phyloP scores from a whole-genome alignment of 2,329 filamentous ascomycete species.

The Verticillium nubilum region DNA sequence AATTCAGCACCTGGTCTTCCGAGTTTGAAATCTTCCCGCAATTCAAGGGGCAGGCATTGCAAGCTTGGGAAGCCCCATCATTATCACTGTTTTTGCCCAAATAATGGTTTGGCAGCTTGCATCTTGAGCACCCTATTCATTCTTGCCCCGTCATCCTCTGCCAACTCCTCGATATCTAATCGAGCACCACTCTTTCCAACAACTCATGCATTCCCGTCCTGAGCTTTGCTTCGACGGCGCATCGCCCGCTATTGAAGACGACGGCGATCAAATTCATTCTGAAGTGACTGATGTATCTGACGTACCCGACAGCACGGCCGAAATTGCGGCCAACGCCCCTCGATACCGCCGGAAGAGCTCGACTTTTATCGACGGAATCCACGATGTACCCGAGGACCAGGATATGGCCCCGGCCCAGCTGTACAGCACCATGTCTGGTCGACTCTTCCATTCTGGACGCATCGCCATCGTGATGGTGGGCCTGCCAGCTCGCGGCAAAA shows the following conservation, averaged over 20 bases:
- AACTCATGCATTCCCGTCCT: conserved; percentile 3
- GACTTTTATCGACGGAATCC: conserved; percentile 94
- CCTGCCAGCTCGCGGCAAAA: conserved; percentile 91
- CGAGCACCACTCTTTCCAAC: not conserved
- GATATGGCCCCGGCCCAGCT: conserved; percentile 91
- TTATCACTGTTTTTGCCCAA: not conserved
- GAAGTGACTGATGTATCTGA: not conserved
- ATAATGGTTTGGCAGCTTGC: no score
- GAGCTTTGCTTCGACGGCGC: conserved; percentile 11
- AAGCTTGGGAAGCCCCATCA: not conserved
- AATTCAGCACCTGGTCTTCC: not conserved
- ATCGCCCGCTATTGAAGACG: not conserved
- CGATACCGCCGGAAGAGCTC: conserved; percentile 89
- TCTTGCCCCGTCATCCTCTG: no score
- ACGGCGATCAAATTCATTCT: not conserved
- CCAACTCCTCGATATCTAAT: not conserved
- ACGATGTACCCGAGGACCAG: conserved; percentile 78
- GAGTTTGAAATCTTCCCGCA: not conserved
- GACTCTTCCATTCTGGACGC: conserved; percentile 92
- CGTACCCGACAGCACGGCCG: conserved; percentile 64
- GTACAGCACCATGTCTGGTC: conserved; percentile 96
- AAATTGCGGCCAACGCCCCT: conserved; percentile 85
- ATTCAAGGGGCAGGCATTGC: not conserved
- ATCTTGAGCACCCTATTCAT: no score
- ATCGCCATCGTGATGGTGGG: conserved; percentile 98